Evolutionary conservation across 2,329 filamentous ascomycete genomes (phyloP).

Genomic region (Ophiocordyceps camponoti-rufipedis): DNA sequence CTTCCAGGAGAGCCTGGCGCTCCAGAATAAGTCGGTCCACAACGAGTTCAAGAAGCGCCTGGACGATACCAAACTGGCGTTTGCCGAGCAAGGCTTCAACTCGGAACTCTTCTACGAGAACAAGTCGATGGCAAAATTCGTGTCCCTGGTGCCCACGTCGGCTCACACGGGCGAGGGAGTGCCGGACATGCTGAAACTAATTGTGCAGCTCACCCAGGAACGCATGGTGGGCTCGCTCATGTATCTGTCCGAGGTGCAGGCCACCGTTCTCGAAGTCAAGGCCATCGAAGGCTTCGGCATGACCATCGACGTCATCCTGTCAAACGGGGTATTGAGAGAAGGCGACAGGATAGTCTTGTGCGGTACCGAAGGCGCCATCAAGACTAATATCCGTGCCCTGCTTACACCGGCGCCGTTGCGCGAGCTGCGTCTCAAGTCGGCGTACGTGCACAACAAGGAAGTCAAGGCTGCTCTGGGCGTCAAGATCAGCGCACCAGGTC

Average conservation of each 20-base stretch:
- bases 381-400: constrained; percentile 85
- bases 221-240: constrained; percentile 94
- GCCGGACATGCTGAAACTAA: constrained; percentile 94
- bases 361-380: constrained; percentile 89
- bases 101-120: constrained; percentile 94
- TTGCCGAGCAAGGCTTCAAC: constrained; percentile 95
- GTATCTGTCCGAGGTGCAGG: constrained; percentile 96
- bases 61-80: constrained; percentile 79
- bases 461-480: constrained; percentile 97
- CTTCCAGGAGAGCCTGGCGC: constrained; percentile 76
- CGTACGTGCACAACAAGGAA: constrained; percentile 97
- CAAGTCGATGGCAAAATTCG: constrained; percentile 85
- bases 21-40: constrained; percentile 86
- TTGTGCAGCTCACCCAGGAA: constrained; percentile 83
- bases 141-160: constrained; percentile 93
- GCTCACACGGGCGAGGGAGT: constrained; percentile 99
- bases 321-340: constrained; percentile 86
- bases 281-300: constrained; percentile 97
- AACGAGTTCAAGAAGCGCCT: constrained; percentile 87
- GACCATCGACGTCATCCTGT: constrained; percentile 92
- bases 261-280: constrained; percentile 96
- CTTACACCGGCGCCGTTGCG: constrained; percentile 85
- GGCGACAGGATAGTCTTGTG: constrained; percentile 90
- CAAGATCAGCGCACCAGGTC: constrained; percentile 92
- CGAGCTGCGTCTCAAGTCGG: constrained; percentile 85